Base-by-base conservation (phyloP, 108 stramenopile genomes). In the Skeletonema marinoi region DNA sequence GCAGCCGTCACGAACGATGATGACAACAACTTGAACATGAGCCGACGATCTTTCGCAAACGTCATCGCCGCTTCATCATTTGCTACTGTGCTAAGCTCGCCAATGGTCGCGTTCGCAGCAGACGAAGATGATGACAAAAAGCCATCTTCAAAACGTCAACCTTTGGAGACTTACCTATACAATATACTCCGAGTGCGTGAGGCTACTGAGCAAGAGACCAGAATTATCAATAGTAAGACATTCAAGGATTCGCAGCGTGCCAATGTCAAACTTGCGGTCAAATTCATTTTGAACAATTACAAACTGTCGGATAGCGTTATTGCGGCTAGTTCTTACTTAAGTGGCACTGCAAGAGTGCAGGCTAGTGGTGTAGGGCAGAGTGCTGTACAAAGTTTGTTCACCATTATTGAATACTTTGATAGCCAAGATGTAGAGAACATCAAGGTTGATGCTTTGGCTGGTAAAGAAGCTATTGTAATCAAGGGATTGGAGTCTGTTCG, bases 371-470 rank as follows among this genome's bases (percentile, higher is more conserved):
- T 83, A 25, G 89, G 90, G 30, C 86, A 85, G 54, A 78, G 66
- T 66, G 92, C 89, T 2, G 92, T 94, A 10, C 89, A 89, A 70
- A 84, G 83, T 79, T 85, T 96, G 12, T 85, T 88, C 64, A 92
- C 92, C 3, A 93, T 96, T 70, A 65, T 94, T 58, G 96, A 96
- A 60, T 96, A 96, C 70, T 96, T 96, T 77, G 96, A 96, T 82
- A 75, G 89, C n/a, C 69, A 78, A 12, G 90, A 93, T 80, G 87
- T 90, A 0, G 83, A 93, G 62, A 91, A 91, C 74, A 83, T 96
- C 62, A 94, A 94, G 88, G 92, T 94, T 41, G 14, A 65, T 73
- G 17, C 58, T 50, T 70, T 89, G 54, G 75, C 84, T 3, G 92
- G 91, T 11, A 96, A 96, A 73, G 91, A 93, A 80, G 68, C 70